Evolutionary conservation across 1,284 basidiomycete species (phyloP).

Genomic region (Xanthoconium separans): DNA sequence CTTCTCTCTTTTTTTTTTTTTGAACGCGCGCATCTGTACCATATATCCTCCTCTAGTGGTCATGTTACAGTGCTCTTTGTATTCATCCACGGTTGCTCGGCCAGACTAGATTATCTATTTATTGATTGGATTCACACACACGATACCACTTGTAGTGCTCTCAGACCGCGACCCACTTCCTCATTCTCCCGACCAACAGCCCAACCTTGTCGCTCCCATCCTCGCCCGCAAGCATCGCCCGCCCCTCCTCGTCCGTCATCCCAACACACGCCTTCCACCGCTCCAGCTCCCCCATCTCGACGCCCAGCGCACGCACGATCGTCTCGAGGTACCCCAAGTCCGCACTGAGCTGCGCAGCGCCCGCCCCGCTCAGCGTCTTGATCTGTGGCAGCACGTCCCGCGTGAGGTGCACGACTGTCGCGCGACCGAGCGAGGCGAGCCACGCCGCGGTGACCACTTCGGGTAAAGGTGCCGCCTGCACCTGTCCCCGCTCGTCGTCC

Average conservation of each 20-base stretch:
- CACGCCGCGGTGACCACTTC: slow-evolving; percentile 86
- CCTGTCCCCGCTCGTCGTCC: slow-evolving; percentile 34
- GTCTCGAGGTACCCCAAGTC: slow-evolving; percentile 90
- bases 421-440: slow-evolving; percentile 85
- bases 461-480: slow-evolving; percentile 43
- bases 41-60: slow-evolving; percentile 32
- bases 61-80: neutral
- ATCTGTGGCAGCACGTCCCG: slow-evolving; percentile 63
- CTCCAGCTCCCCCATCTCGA: slow-evolving; percentile 75
- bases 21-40: slow-evolving; percentile 25
- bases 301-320: slow-evolving; percentile 88
- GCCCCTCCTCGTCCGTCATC: slow-evolving; percentile 58
- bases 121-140: no score
- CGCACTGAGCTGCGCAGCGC: slow-evolving; percentile 81
- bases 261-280: slow-evolving; percentile 69
- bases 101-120: no score
- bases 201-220: slow-evolving; percentile 37
- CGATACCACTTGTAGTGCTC: no score
- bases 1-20: neutral
- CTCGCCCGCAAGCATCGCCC: slow-evolving; percentile 37
- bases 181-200: slow-evolving; percentile 47
- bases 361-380: slow-evolving; percentile 55
- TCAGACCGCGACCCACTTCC: slow-evolving; percentile 43
- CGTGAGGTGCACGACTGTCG: slow-evolving; percentile 74
- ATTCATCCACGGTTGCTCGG: no score